phyloP scores from a whole-genome alignment of 352 stramenopile genomes.

The Phytophthora crassamura region DNA sequence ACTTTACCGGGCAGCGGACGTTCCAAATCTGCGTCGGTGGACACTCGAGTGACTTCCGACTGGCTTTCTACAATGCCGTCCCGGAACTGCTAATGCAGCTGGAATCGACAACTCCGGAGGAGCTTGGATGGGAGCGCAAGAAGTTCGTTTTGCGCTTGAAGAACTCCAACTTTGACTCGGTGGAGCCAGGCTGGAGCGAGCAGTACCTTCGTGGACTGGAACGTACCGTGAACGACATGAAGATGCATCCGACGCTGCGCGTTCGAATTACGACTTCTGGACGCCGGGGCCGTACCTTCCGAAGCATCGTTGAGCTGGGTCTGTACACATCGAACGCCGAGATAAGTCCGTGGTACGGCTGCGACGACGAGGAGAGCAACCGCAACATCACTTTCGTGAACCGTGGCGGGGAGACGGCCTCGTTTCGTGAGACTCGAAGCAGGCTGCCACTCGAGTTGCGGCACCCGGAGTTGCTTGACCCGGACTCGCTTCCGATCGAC shows the following conservation, averaged over 20 bases:
- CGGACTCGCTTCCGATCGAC: constrained; percentile 44
- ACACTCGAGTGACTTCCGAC: constrained; percentile 12
- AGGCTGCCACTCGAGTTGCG: constrained; percentile 28
- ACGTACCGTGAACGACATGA: constrained; percentile 31
- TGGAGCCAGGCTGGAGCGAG: constrained; percentile 45
- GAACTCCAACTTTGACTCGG: constrained; percentile 36
- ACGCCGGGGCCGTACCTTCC: constrained; percentile 29
- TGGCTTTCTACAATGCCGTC: constrained; percentile 50
- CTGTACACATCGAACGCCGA: constrained; percentile 43
- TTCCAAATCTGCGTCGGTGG: constrained; percentile 40
- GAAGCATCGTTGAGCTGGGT: constrained; percentile 45
- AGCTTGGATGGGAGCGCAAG: constrained; percentile 25
- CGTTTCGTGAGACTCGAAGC: constrained; percentile 6
- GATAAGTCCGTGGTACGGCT: constrained; percentile 49
- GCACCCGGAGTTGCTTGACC: constrained; percentile 37
- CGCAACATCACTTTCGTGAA: constrained; percentile 36
- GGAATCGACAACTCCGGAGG: constrained; percentile 3
- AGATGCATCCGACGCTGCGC: constrained; percentile 40
- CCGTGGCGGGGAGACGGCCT: constrained; percentile 4
- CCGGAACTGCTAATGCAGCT: constrained; percentile 36
- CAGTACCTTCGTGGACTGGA: constrained; percentile 43
- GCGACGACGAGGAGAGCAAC: constrained; percentile 42
- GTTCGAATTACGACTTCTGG: constrained; percentile 42
- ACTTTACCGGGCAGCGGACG: constrained; percentile 37
- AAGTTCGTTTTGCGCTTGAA: constrained; percentile 46